phyloP scores from a whole-genome alignment of 768 basidiomycete species.

The Cyclocybe aegerita region DNA sequence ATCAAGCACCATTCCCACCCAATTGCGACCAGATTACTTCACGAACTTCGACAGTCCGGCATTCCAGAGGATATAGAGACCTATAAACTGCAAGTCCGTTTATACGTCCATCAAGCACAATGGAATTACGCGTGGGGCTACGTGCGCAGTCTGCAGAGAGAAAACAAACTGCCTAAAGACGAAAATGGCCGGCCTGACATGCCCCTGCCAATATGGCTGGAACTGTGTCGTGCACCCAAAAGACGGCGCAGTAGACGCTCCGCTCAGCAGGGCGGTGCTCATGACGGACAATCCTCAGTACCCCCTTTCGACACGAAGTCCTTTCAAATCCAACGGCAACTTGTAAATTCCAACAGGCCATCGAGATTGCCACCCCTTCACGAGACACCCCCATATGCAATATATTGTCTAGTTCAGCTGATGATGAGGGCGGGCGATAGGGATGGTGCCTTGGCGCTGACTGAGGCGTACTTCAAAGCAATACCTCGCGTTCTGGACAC shows the following conservation, averaged over 20 bases:
- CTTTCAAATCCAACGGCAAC: slow-evolving; percentile 11
- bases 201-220: slow-evolving; percentile 57
- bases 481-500: slow-evolving; percentile 44
- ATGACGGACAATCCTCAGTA: slow-evolving; percentile 3
- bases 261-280: slow-evolving; percentile 1
- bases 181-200: slow-evolving; percentile 17
- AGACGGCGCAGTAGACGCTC: slow-evolving; percentile 26
- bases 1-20: slow-evolving; percentile 52
- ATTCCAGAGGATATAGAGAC: slow-evolving; percentile 53
- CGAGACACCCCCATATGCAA: slow-evolving; percentile 38
- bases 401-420: slow-evolving; percentile 43
- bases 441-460: slow-evolving; percentile 41
- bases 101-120: slow-evolving; percentile 50
- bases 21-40: slow-evolving; percentile 43
- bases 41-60: slow-evolving; percentile 42
- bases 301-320: slow-evolving; percentile 4
- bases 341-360: slow-evolving; percentile 17
- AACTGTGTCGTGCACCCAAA: slow-evolving; percentile 48
- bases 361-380: slow-evolving; percentile 23
- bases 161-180: slow-evolving; percentile 11
- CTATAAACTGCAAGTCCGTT: slow-evolving; percentile 54
- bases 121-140: slow-evolving; percentile 62
- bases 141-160: slow-evolving; percentile 24
- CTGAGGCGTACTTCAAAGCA: slow-evolving; percentile 45
- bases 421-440: slow-evolving; percentile 43